Percentiles rank a stretch among this genome's conserved stretches.
These are phyloP conservation scores for Tritrichomonas musculus DNA, from an alignment of 208 protist species.

Conservation along the genomic window DNA sequence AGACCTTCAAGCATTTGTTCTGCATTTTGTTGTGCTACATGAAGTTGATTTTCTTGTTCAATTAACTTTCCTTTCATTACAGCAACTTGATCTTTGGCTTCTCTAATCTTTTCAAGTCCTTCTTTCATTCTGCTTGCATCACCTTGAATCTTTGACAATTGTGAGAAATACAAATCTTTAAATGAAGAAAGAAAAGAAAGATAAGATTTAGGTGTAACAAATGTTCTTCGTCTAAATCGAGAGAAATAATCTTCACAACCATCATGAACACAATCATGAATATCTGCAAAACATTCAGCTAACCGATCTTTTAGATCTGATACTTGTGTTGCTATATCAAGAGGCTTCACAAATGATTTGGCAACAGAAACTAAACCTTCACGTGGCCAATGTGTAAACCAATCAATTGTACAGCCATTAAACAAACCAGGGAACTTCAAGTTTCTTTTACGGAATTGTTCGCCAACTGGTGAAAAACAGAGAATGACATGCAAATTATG, in stretches of 20 bases:
- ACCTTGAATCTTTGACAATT: conserved; percentile 56
- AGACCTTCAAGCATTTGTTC: conserved; percentile 47
- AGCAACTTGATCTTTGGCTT: neutral
- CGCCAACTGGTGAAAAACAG: conserved; percentile 90
- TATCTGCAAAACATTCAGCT: conserved; percentile 55
- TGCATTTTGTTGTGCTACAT: conserved; percentile 42
- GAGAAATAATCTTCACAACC: conserved; percentile 61
- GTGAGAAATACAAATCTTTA: conserved; percentile 57
- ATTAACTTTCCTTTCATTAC: conserved; percentile 31
- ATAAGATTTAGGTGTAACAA: conserved; percentile 71
- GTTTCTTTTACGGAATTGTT: conserved; percentile 82
- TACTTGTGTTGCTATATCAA: conserved; percentile 40
- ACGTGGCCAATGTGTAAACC: conserved; percentile 93
- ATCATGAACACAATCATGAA: conserved; percentile 58
- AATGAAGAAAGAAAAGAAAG: conserved; percentile 67
- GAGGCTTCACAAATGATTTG: conserved; percentile 55
- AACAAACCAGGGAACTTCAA: conserved; percentile 91
- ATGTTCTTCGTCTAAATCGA: conserved; percentile 57
- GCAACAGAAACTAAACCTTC: conserved; percentile 68
- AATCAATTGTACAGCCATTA: conserved; percentile 89
- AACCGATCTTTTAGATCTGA: conserved; percentile 48
- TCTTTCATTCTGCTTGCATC: conserved; percentile 56
- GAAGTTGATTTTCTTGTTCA: conserved; percentile 42
- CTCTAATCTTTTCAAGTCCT: conserved; percentile 49
- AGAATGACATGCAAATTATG: conserved; percentile 89